A percentile compares a stretch with the other conserved stretches of the same genome.
These are phyloP conservation scores for Sporisorium exsertum DNA, from an alignment of 1,284 basidiomycete genomes.

Conservation along the genomic window DNA sequence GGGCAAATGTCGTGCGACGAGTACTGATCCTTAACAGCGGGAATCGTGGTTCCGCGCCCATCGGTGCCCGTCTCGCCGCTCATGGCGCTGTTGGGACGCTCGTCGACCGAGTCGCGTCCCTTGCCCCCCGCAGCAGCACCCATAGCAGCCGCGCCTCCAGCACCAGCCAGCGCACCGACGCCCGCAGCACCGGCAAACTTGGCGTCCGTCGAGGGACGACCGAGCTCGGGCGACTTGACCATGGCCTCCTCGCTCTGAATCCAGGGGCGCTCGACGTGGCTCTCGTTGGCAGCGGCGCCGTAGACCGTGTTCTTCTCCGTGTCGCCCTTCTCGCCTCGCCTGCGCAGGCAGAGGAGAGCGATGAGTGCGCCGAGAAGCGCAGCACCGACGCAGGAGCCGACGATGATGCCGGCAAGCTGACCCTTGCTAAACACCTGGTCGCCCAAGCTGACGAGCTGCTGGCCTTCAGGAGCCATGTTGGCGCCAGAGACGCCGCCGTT, in stretches of 20 bases:
- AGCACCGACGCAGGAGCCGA: constrained; percentile 56
- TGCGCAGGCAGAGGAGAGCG: constrained; percentile 44
- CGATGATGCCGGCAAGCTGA: constrained; percentile 58
- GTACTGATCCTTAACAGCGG: constrained; percentile 62
- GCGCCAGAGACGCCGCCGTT: constrained; percentile 9
- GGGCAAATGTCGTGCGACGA: constrained; percentile 62
- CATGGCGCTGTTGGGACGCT: constrained; percentile 53
- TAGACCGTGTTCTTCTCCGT: constrained; percentile 39
- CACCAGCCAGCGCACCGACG: constrained; percentile 37
- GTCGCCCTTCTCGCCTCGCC: constrained; percentile 37
- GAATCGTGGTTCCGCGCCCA: constrained; percentile 60
- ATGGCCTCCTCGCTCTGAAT: constrained; percentile 54
- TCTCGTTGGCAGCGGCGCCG: constrained; percentile 39
- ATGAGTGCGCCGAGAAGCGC: constrained; percentile 55
- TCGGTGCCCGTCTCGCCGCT: constrained; percentile 55
- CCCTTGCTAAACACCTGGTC: constrained; percentile 35
- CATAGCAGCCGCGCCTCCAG: constrained; percentile 20
- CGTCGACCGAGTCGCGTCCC: constrained; percentile 40
- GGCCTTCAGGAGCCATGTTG: constrained; percentile 33
- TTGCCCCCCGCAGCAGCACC: constrained; percentile 32
- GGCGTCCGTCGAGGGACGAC: constrained; percentile 40
- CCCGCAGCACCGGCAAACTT: constrained; percentile 44
- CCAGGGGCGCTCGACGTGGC: constrained; percentile 56
- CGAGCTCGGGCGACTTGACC: constrained; percentile 40
- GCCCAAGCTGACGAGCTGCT: constrained; percentile 35